These are phyloP conservation scores for Incumbomyces delicatus DNA, from an alignment of 2,329 filamentous ascomycete species.

Conservation along the genomic window DNA sequence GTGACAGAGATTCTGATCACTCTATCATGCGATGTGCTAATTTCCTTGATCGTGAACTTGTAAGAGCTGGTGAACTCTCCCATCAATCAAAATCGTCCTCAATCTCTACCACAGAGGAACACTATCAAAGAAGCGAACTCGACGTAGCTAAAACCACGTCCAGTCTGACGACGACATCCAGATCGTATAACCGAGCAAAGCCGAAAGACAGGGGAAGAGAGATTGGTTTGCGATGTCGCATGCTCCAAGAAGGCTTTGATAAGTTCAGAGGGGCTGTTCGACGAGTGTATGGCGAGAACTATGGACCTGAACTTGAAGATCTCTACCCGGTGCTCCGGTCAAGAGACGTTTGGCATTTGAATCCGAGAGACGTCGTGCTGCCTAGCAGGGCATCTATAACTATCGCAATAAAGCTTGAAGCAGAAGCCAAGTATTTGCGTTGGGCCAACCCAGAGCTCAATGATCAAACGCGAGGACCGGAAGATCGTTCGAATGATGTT, in stretches of 20 bases:
- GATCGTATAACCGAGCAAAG: neutral
- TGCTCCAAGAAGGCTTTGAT: neutral
- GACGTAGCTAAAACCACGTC: neutral
- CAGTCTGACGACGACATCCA: too few relatives aligned
- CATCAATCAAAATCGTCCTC: neutral
- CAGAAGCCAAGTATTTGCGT: neutral
- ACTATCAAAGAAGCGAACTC: neutral
- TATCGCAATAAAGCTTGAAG: conserved; percentile 14
- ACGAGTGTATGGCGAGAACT: conserved; percentile 19
- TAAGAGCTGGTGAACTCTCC: neutral
- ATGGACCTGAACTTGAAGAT: conserved; percentile 43
- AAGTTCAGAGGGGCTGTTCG: neutral
- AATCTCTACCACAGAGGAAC: neutral
- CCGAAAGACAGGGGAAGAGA: neutral
- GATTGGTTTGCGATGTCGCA: conserved; percentile 1
- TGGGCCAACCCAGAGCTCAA: neutral
- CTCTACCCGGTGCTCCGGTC: conserved; percentile 38
- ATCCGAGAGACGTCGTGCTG: conserved; percentile 37
- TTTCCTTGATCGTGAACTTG: neutral
- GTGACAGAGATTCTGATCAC: neutral
- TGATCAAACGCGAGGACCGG: neutral
- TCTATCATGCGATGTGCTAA: neutral
- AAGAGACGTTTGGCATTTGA: conserved; percentile 40
- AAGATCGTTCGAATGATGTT: neutral
- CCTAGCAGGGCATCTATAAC: conserved; percentile 35